Evolutionary conservation across 1,139 yeast genomes (phyloP).

Genomic region (Nakaseomyces uthaithaninus): DNA sequence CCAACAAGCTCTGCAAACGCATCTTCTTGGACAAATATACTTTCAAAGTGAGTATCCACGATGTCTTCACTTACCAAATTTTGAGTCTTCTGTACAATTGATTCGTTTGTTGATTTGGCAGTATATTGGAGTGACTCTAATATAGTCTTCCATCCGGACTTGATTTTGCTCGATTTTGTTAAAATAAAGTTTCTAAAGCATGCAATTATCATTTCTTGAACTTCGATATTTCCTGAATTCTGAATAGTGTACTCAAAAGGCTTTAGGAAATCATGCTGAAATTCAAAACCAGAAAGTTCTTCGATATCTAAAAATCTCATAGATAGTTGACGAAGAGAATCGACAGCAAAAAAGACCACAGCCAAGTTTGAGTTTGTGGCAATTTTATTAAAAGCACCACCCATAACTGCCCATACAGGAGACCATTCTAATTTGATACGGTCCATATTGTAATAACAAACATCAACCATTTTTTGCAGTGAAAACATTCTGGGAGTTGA

Average conservation of each 20-base stretch:
- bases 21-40: conserved; percentile 59
- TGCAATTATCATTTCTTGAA: conserved; percentile 84
- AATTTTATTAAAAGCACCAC: conserved; percentile 76
- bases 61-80: conserved; percentile 52
- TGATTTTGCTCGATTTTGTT: conserved; percentile 65
- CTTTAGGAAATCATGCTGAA: conserved; percentile 85
- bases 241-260: conserved; percentile 79
- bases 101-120: conserved; percentile 37
- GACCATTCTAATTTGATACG: conserved; percentile 97
- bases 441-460: conserved; percentile 93
- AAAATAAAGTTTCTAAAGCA: conserved; percentile 81
- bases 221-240: conserved; percentile 60
- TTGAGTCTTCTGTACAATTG: conserved; percentile 55
- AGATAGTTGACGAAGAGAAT: conserved; percentile 85
- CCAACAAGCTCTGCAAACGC: conserved; percentile 66
- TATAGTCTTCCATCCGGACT: conserved; percentile 93
- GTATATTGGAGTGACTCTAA: conserved; percentile 55
- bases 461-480: conserved; percentile 90
- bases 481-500: conserved; percentile 85
- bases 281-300: conserved; percentile 89
- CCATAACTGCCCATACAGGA: conserved; percentile 90
- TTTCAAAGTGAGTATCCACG: conserved; percentile 52
- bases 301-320: conserved; percentile 89
- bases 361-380: conserved; percentile 70
- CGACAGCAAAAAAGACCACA: conserved; percentile 84